Conservation (phyloP, 257 asterid genomes). For the Salvia rosmarinus region DNA sequence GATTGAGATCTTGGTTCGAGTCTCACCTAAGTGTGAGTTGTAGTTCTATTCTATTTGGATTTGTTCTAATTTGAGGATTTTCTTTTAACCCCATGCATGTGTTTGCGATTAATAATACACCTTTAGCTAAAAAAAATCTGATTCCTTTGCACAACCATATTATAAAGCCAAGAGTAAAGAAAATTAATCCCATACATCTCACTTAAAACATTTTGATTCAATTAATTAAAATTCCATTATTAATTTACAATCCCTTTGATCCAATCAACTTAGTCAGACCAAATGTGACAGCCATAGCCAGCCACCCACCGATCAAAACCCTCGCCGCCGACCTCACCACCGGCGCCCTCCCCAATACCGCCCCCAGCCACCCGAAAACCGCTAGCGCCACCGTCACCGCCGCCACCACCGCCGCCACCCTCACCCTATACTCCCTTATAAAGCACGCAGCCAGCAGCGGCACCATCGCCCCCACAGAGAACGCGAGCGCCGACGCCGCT, state of each 20-base stretch:
- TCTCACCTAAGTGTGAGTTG: no score
- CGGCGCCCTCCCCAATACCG: conserved; percentile 56
- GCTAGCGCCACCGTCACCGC: conserved; percentile 66
- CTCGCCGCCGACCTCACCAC: conserved; percentile 47
- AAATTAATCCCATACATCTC: not conserved
- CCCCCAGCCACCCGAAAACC: conserved; percentile 76
- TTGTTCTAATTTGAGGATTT: no score
- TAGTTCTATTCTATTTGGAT: no score
- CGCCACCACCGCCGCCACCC: conserved; percentile 58
- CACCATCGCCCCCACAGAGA: conserved; percentile 73
- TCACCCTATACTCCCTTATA: conserved; percentile 61
- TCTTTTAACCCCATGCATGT: no score
- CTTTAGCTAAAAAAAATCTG: not conserved
- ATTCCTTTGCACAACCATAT: not conserved
- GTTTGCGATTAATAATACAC: no score
- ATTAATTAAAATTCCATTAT: not conserved
- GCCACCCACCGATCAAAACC: conserved; percentile 73
- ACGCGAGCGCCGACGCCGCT: conserved; percentile 79
- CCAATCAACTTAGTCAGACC: conserved; percentile 57
- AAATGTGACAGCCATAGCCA: conserved; percentile 66
- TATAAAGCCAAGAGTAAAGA: not conserved
- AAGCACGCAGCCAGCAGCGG: conserved; percentile 80
- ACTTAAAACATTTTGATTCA: not conserved
- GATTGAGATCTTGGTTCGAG: no score
- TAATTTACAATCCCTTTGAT: conserved; percentile 32